Evolutionary conservation across 176 grass and related monocot species (phyloP).

Genomic region (Phoenix roebelenii): DNA sequence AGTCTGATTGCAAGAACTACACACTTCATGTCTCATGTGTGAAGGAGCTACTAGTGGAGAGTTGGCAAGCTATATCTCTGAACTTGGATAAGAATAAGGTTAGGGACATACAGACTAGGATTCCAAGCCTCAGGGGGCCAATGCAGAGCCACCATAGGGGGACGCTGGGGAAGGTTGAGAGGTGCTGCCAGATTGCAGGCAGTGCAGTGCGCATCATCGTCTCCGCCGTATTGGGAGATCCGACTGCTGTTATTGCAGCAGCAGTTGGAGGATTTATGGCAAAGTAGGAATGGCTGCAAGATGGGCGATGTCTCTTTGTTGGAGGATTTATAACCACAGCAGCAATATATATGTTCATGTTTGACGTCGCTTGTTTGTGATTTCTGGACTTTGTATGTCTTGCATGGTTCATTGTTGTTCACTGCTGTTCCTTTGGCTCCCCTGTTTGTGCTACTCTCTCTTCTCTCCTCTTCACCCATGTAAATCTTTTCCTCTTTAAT

Average conservation of each 20-base stretch:
- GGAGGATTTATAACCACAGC: no score
- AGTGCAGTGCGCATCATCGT: constrained; percentile 20
- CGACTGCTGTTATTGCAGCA: constrained; percentile 26
- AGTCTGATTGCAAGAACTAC: constrained; percentile 29
- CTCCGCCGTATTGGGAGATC: constrained; percentile 24
- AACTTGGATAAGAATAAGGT: constrained; percentile 2
- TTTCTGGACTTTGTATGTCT: no score
- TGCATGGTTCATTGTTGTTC: no score
- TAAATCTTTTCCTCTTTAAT: no score
- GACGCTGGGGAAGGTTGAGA: constrained; percentile 12
- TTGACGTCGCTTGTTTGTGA: no score
- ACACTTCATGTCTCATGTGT: constrained; percentile 28
- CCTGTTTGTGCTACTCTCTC: no score
- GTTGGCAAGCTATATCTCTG: constrained; percentile 25
- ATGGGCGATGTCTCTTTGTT: no score
- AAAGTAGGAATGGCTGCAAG: constrained; percentile 4
- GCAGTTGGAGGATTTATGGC: constrained; percentile 17
- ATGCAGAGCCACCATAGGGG: constrained; percentile 25
- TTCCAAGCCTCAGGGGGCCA: constrained; percentile 17
- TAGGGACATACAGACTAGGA: constrained; percentile 5
- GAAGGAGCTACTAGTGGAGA: constrained; percentile 32
- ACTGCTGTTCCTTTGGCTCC: no score
- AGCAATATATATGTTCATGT: no score
- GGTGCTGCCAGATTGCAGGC: constrained; percentile 28
- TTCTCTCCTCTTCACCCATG: no score